phyloP scores from a whole-genome alignment of 352 stramenopile genomes.

The Globisporangium ultimum region DNA sequence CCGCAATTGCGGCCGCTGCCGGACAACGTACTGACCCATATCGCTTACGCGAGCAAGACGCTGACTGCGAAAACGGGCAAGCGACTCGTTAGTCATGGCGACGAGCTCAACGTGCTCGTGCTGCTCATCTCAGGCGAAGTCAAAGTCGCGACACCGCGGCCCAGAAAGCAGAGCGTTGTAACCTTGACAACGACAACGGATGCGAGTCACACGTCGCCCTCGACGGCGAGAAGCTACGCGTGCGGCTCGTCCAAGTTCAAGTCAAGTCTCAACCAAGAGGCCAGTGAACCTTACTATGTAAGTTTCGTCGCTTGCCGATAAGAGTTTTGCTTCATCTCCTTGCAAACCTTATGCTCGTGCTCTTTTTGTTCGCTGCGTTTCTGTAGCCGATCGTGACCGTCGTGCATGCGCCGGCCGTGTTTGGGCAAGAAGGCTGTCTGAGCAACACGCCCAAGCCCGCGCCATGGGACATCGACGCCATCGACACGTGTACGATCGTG shows the following conservation, averaged over 20 bases:
- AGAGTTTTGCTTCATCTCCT: background rate
- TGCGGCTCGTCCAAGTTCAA: constrained; percentile 4
- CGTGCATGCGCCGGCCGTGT: constrained; percentile 57
- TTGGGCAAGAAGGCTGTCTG: constrained; percentile 61
- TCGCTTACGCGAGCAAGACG: constrained; percentile 60
- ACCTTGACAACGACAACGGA: background rate
- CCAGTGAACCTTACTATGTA: constrained; percentile 8
- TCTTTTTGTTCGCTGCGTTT: too few species aligned
- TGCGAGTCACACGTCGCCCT: too few species aligned
- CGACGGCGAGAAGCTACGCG: background rate
- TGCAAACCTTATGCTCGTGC: too few species aligned
- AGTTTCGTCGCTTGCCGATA: background rate
- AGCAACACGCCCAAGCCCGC: constrained; percentile 30
- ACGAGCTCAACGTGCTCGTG: constrained; percentile 59
- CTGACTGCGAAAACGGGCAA: constrained; percentile 37
- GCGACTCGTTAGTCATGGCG: constrained; percentile 43
- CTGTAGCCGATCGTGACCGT: constrained; percentile 49
- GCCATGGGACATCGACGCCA: constrained; percentile 57
- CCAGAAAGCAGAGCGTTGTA: background rate
- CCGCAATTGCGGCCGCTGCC: constrained; percentile 42
- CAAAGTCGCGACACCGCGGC: constrained; percentile 44
- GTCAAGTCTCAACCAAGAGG: constrained; percentile 7
- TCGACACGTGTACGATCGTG: constrained; percentile 54
- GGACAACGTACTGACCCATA: constrained; percentile 48
- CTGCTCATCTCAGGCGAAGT: constrained; percentile 60